Percentiles rank a stretch among this genome's conserved stretches.
Conservation (phyloP, 208 protist genomes). For the Trypanosomatidae sp. region DNA sequence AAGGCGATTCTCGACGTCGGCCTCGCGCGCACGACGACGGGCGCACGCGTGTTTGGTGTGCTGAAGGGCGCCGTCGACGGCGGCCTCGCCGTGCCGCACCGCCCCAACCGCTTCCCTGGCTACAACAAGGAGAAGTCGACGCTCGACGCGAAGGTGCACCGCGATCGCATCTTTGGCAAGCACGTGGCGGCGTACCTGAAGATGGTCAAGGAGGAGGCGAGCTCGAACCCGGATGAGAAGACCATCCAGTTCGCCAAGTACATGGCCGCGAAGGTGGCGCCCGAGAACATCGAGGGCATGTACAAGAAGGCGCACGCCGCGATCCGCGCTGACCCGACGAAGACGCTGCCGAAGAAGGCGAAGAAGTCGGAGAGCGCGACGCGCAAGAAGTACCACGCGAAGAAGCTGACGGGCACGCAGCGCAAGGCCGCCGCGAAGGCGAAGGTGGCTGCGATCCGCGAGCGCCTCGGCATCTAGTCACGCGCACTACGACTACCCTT, state of each 20-base stretch:
- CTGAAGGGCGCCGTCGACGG: conserved; percentile 96
- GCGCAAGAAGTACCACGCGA: conserved; percentile 37
- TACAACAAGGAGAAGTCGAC: conserved; percentile 85
- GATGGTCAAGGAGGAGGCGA: conserved; percentile 89
- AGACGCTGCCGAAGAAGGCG: conserved; percentile 39
- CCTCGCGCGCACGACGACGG: conserved; percentile 94
- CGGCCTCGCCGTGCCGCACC: conserved; percentile 95
- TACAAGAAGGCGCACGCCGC: conserved; percentile 90
- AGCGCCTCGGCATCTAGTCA: conserved; percentile 31
- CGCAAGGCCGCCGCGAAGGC: conserved; percentile 37
- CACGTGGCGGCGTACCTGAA: conserved; percentile 98
- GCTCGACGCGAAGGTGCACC: conserved; percentile 86
- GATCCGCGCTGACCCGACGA: conserved; percentile 90
- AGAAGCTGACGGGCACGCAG: conserved; percentile 30
- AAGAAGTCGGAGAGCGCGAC: conserved; percentile 17
- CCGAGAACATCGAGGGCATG: conserved; percentile 90
- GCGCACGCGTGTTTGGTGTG: conserved; percentile 88
- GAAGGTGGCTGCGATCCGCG: conserved; percentile 46
- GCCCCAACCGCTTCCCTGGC: conserved; percentile 92
- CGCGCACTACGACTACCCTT: too few species aligned
- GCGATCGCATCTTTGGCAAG: conserved; percentile 94
- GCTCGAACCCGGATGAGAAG: conserved; percentile 64
- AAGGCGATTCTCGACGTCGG: conserved; percentile 95
- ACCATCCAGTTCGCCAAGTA: conserved; percentile 94
- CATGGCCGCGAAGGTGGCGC: conserved; percentile 86